These are phyloP conservation scores for Pouteria glomerata DNA, from an alignment of 148 eudicot genomes.

Conservation along the genomic window DNA sequence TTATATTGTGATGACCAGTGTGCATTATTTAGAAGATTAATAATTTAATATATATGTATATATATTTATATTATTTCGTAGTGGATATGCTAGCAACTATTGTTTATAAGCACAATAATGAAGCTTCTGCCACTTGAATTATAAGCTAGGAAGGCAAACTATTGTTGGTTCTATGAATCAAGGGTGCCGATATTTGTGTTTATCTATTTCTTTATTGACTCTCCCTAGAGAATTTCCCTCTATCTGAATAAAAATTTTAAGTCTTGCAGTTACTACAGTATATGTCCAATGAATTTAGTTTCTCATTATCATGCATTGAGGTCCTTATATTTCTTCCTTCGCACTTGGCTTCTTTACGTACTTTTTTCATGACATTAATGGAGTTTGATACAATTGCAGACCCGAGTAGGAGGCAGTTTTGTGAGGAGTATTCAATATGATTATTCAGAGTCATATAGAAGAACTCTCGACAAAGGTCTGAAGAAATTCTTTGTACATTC, in stretches of 20 bases:
- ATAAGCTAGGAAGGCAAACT: neutral
- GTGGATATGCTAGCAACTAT: too few species aligned
- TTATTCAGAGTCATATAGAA: conserved; percentile 32
- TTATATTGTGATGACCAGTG: neutral
- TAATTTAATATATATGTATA: neutral
- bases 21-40: neutral
- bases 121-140: neutral
- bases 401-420: conserved; percentile 25
- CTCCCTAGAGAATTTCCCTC: neutral
- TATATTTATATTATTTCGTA: neutral
- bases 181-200: neutral
- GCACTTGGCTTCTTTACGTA: neutral
- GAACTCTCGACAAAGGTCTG: conserved; percentile 42
- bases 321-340: neutral
- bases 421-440: conserved; percentile 28
- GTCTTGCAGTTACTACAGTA: neutral
- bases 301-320: neutral
- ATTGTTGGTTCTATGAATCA: neutral
- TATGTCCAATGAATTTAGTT: neutral
- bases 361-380: neutral
- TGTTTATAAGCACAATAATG: neutral
- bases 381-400: conserved; percentile 18
- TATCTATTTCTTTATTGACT: neutral
- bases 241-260: neutral
- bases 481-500: neutral